These are phyloP conservation scores for Camelina hispida DNA, from an alignment of 345 rosid species.

Conservation along the genomic window DNA sequence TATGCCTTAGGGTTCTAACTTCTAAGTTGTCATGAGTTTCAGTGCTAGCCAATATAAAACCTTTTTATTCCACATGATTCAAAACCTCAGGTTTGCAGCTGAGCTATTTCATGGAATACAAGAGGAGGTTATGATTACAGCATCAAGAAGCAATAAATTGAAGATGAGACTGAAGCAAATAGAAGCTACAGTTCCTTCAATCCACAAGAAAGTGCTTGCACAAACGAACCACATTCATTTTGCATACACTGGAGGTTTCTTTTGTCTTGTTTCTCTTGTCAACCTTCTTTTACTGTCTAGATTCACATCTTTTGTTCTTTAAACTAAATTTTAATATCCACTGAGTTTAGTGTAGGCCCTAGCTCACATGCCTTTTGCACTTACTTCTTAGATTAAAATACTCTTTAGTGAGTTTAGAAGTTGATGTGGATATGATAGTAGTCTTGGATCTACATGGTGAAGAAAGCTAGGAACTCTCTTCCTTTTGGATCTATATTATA, in stretches of 20 bases:
- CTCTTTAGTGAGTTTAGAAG: conserved; percentile 25
- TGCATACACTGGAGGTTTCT: conserved; percentile 88
- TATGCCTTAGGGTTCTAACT: background rate
- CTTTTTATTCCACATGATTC: background rate
- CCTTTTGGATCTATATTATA: conserved; percentile 2
- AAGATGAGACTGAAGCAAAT: conserved; percentile 70
- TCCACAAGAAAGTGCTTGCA: conserved; percentile 73
- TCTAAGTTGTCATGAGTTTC: background rate
- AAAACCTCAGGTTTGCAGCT: conserved; percentile 70
- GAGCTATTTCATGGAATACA: conserved; percentile 96
- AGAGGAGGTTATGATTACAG: conserved; percentile 69
- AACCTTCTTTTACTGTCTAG: conserved; percentile 41
- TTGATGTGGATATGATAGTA: conserved; percentile 4
- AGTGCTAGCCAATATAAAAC: background rate
- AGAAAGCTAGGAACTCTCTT: conserved; percentile 18
- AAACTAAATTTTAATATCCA: conserved; percentile 43
- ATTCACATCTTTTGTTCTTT: conserved; percentile 50
- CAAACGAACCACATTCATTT: conserved; percentile 89
- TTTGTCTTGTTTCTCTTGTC: conserved; percentile 55
- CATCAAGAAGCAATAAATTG: conserved; percentile 80
- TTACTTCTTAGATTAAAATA: conserved; percentile 44
- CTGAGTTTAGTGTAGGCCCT: conserved; percentile 36
- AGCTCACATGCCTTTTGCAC: conserved; percentile 46
- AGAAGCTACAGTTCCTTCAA: conserved; percentile 76
- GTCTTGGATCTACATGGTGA: conserved; percentile 28